Evolutionary conservation across 169 alveolate genomes (phyloP).

Genomic region (Pseudocohnilembus persalinus): DNA sequence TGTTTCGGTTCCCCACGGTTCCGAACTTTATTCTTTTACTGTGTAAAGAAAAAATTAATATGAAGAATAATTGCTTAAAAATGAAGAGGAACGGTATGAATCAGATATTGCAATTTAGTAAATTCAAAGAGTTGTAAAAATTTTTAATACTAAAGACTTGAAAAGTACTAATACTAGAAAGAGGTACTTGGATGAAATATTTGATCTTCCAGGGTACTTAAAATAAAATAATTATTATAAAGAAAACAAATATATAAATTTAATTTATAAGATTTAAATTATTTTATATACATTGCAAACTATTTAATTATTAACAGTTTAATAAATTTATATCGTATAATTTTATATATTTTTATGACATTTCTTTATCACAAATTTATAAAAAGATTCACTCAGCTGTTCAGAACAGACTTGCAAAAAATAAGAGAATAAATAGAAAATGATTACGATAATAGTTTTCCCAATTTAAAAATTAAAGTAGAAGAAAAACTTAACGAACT

Average conservation of each 20-base stretch:
- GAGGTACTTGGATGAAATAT: not conserved
- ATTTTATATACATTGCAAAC: no score
- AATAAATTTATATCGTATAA: no score
- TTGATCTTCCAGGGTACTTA: no score
- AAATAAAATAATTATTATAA: no score
- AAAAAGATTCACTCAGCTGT: not conserved
- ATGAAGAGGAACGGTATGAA: constrained; percentile 50
- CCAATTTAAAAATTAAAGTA: not conserved
- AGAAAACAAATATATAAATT: no score
- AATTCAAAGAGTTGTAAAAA: not conserved
- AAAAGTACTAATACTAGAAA: not conserved
- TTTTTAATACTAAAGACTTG: not conserved
- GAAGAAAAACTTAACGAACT: constrained; percentile 8
- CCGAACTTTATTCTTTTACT: constrained; percentile 35
- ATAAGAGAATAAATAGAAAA: not conserved
- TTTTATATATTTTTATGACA: no score
- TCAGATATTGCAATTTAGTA: constrained; percentile 1
- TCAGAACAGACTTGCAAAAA: not conserved
- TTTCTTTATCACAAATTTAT: no score
- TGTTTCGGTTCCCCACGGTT: constrained; percentile 41
- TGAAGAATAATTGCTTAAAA: constrained; percentile 43
- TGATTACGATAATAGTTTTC: not conserved
- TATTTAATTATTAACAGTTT: no score
- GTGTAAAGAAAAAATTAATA: constrained; percentile 43
- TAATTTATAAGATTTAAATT: no score